Base-by-base conservation (phyloP, 2,329 filamentous ascomycete species). In the Plectosphaerella cucumerina region DNA sequence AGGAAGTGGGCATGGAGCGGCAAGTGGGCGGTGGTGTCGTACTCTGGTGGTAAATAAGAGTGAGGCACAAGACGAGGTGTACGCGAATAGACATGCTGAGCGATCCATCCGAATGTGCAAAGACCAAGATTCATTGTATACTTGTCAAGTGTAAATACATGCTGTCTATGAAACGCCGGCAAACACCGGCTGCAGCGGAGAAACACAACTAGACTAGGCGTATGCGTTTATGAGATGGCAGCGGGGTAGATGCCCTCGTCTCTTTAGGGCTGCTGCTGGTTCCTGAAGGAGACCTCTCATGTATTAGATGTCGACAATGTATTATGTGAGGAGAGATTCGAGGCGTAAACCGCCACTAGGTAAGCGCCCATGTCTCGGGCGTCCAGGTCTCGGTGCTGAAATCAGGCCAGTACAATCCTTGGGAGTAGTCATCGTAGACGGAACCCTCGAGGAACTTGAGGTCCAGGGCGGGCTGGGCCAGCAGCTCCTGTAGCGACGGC, bases 1-100 rank as follows among this genome's bases (percentile, higher is more conserved):
- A 79, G 94, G 50, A 88, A 89, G 67, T 97, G 93, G 93, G 92
- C 90, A 0, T 97, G 92, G 92, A 88, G 83, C 63, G 93, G 93
- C 41, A 97, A 97, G 70, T 97, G 90, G 89, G 93, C 93, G 6
- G 90, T 97, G n/a, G 85, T 96, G 5, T 91, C 89, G 26, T 90
- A 92, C 61, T 90, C 60, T 2, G 47, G 50, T 17, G 56, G 57
- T 31, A 57, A 61, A 44, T 54, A 35, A 52, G 43, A 15, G 4
- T 33, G 26, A 14, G 2, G 20, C 3, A 15, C 37, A 17, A 17
- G n/a, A n/a, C n/a, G n/a, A n/a, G n/a, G n/a, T 15, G 9, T 42
- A 11, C 15, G 17, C 18, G 20, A 44, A 6, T 44, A 23, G 43
- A 31, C 26, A 31, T 11, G 8, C 9, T 31, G 26, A 31, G 26